These are phyloP conservation scores for Cyclanthera cordifolia DNA, from an alignment of 306 rosid genomes.

Conservation along the genomic window DNA sequence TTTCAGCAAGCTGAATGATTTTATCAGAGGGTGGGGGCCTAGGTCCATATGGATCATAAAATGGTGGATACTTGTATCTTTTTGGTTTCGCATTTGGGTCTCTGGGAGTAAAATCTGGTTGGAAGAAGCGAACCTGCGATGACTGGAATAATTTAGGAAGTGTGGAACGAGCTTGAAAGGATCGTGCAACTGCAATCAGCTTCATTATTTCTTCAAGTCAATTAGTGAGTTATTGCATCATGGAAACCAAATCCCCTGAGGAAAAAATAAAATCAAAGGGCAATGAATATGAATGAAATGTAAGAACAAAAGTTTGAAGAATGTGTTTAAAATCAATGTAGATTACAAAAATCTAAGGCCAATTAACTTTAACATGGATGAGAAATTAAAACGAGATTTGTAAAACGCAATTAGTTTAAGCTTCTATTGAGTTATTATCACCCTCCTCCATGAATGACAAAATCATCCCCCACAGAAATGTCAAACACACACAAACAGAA, in stretches of 20 bases:
- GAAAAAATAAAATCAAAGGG: neutral
- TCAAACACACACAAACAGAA: no score
- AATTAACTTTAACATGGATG: neutral
- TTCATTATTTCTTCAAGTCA: conserved; percentile 6
- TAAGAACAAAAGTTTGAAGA: neutral
- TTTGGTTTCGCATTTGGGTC: conserved; percentile 13
- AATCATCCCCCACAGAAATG: no score
- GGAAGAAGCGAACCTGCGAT: conserved; percentile 12
- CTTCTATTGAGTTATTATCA: neutral
- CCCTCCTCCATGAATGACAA: neutral
- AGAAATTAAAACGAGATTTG: neutral
- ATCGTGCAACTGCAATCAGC: conserved; percentile 5
- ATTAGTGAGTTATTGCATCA: neutral
- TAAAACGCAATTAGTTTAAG: neutral
- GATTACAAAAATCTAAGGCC: neutral
- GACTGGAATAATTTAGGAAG: neutral
- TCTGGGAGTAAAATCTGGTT: conserved; percentile 15
- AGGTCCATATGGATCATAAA: conserved; percentile 20
- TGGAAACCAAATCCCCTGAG: neutral
- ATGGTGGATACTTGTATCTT: conserved; percentile 12
- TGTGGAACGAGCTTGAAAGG: neutral
- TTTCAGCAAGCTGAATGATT: conserved; percentile 19
- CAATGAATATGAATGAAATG: no score
- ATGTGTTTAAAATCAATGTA: neutral
- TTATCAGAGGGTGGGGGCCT: conserved; percentile 20